Evolutionary conservation across 768 basidiomycete species (phyloP).

Genomic region (Dentipellis sp.): DNA sequence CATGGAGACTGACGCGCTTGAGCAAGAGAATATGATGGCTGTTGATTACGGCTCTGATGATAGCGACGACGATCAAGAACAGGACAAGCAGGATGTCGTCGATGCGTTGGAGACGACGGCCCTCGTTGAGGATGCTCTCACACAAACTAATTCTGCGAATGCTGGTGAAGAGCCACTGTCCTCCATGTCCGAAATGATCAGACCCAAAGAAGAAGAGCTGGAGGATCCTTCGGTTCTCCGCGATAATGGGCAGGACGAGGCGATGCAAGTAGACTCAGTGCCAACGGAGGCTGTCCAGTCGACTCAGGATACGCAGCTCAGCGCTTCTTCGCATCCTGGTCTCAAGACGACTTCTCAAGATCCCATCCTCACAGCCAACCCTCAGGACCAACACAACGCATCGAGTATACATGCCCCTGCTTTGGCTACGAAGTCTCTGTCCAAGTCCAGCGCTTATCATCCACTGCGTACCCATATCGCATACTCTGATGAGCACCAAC

Average conservation of each 20-base stretch:
- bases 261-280: conserved; percentile 31
- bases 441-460: conserved; percentile 36
- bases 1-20: conserved; percentile 24
- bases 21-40: conserved; percentile 11
- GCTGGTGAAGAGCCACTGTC: conserved; percentile 22
- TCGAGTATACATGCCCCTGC: conserved; percentile 2
- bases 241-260: conserved; percentile 11
- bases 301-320: neutral
- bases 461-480: conserved; percentile 53
- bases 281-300: neutral
- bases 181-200: conserved; percentile 24
- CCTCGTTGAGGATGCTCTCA: conserved; percentile 51
- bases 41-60: conserved; percentile 25
- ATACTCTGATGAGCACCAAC: conserved; percentile 29
- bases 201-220: conserved; percentile 46
- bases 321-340: conserved; percentile 1
- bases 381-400: neutral
- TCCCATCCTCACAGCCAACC: conserved; percentile 6
- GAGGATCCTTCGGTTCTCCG: conserved; percentile 43
- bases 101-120: conserved; percentile 49
- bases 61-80: conserved; percentile 53
- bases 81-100: conserved; percentile 42
- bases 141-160: conserved; percentile 29
- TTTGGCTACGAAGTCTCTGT: conserved; percentile 20
- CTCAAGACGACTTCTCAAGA: conserved; percentile 10